phyloP scores from a whole-genome alignment of 2,329 filamentous ascomycete genomes.

The Fusarium austroafricanum region DNA sequence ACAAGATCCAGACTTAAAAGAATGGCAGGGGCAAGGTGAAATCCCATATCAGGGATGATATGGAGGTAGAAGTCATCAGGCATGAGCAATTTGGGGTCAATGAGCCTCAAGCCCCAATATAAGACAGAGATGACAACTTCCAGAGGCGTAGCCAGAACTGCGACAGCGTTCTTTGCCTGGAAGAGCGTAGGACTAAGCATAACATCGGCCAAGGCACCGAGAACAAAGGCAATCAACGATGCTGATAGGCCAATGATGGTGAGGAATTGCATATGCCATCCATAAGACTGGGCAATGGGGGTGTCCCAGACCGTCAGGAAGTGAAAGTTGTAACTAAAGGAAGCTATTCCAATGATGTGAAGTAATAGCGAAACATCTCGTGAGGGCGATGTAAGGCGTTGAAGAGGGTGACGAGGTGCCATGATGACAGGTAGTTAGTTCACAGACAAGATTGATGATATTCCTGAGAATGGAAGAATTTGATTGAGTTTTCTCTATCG shows the following conservation, averaged over 20 bases:
- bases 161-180: slow-evolving; percentile 73
- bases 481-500: background rate
- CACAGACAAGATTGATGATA: background rate
- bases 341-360: slow-evolving; percentile 66
- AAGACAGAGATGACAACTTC: slow-evolving; percentile 77
- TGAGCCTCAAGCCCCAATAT: slow-evolving; percentile 76
- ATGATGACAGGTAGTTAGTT: slow-evolving; percentile 48
- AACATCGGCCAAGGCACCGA: slow-evolving; percentile 73
- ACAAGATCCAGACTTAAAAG: slow-evolving; percentile 74
- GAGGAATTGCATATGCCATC: slow-evolving; percentile 77
- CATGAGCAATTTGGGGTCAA: slow-evolving; percentile 64
- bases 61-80: slow-evolving; percentile 67
- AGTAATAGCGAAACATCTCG: slow-evolving; percentile 70
- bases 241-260: slow-evolving; percentile 78
- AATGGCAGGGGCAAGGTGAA: slow-evolving; percentile 74
- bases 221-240: slow-evolving; percentile 69
- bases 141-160: slow-evolving; percentile 74
- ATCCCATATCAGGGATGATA: slow-evolving; percentile 69
- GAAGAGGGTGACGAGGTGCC: slow-evolving; percentile 67
- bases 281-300: slow-evolving; percentile 68
- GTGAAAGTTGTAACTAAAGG: slow-evolving; percentile 65
- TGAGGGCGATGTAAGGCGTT: slow-evolving; percentile 74
- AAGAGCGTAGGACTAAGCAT: slow-evolving; percentile 70
- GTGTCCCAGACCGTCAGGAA: slow-evolving; percentile 64
- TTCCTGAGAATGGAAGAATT: background rate